Evolutionary conservation across 805 yeast species (phyloP).

Genomic region (Starmerella apis): DNA sequence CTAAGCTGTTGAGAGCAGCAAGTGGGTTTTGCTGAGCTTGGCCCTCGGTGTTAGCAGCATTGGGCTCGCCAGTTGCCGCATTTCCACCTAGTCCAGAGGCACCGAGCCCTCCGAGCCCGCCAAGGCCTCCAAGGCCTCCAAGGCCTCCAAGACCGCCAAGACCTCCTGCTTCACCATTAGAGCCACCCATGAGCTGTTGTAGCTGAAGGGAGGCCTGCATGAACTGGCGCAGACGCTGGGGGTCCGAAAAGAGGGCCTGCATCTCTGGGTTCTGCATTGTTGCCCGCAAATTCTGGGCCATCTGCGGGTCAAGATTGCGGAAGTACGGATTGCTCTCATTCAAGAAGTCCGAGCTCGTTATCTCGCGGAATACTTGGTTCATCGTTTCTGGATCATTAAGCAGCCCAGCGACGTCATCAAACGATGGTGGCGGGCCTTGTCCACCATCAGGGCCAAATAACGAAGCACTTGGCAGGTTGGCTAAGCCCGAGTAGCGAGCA

Average conservation of each 20-base stretch:
- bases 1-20: constrained; percentile 5
- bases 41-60: neutral
- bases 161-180: constrained; percentile 33
- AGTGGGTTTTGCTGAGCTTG: neutral
- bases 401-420: constrained; percentile 70
- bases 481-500: constrained; percentile 88
- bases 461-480: constrained; percentile 74
- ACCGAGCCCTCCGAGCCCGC: too few species aligned
- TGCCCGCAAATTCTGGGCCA: constrained; percentile 65
- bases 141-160: constrained; percentile 23
- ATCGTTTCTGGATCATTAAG: constrained; percentile 68
- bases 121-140: constrained; percentile 25
- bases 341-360: constrained; percentile 16
- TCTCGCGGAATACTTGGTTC: constrained; percentile 39
- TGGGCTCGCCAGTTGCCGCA: constrained; percentile 13
- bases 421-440: constrained; percentile 63
- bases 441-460: constrained; percentile 96
- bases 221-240: constrained; percentile 73
- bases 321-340: constrained; percentile 69
- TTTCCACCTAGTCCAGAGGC: constrained; percentile 12
- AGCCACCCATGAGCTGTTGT: constrained; percentile 40
- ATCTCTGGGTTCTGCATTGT: constrained; percentile 75
- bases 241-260: constrained; percentile 70
- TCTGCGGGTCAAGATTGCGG: constrained; percentile 78
- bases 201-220: constrained; percentile 44